Conservation (phyloP, 768 basidiomycete species). For the Saitozyma sp. region DNA sequence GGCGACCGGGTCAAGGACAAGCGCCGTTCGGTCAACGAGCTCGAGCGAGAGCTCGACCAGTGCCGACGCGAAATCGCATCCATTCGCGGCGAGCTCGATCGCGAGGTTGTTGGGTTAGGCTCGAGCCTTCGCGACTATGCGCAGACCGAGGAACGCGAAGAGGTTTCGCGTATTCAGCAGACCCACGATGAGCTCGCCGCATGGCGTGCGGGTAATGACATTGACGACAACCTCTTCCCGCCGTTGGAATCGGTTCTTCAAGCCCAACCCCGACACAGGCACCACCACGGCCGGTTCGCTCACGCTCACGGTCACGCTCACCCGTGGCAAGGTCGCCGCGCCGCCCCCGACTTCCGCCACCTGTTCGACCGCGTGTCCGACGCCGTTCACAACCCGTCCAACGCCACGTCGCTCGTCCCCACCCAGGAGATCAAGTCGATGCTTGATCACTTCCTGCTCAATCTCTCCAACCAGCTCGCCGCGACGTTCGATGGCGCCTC, state of each 20-base stretch:
- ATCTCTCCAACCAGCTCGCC: conserved; percentile 46
- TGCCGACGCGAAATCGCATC: not conserved
- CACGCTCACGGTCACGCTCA: not conserved
- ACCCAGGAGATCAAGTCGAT: conserved; percentile 45
- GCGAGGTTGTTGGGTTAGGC: not conserved
- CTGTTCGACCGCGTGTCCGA: conserved; percentile 33
- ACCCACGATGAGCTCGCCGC: conserved; percentile 39
- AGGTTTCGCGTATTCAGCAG: conserved; percentile 24
- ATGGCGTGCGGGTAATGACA: conserved; percentile 33
- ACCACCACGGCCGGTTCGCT: too few relatives aligned
- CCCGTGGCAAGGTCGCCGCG: conserved; percentile 5
- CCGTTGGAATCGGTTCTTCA: conserved; percentile 36
- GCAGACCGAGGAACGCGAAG: conserved; percentile 29
- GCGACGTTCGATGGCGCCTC: conserved; percentile 39
- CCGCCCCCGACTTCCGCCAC: conserved; percentile 13
- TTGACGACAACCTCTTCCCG: conserved; percentile 34
- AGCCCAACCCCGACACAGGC: not conserved
- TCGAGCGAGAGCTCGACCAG: conserved; percentile 14
- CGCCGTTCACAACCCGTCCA: conserved; percentile 21
- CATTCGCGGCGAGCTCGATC: conserved; percentile 27
- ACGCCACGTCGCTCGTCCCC: conserved; percentile 22
- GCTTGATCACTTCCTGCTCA: conserved; percentile 46
- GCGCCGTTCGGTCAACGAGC: conserved; percentile 17
- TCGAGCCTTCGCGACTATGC: conserved; percentile 19
- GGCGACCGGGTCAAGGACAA: conserved; percentile 34